Percentiles rank a stretch among this genome's conserved stretches.
phyloP scores from a whole-genome alignment of 1,284 basidiomycete species.

The Gomphus bonarii region DNA sequence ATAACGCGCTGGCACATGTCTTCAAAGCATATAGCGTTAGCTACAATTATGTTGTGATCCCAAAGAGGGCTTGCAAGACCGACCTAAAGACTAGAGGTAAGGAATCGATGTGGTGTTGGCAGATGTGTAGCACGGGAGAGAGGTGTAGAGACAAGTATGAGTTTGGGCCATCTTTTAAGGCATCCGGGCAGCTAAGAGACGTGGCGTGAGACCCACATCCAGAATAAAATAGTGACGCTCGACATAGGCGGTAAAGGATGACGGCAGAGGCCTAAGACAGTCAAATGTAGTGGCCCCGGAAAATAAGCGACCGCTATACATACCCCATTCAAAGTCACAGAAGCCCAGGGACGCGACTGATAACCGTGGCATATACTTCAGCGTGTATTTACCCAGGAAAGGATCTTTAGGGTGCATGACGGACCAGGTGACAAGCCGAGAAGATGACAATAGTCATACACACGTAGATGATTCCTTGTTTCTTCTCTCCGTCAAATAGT shows the following conservation, averaged over 20 bases:
- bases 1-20: constrained; percentile 7
- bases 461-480: not conserved
- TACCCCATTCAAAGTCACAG: not conserved
- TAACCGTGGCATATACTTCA: not conserved
- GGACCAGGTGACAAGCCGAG: not conserved
- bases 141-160: not conserved
- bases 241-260: not conserved
- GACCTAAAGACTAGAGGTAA: not conserved
- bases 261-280: not conserved
- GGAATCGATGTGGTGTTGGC: not conserved
- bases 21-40: not conserved
- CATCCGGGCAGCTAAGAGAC: not conserved
- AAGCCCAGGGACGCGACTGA: constrained; percentile 6
- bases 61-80: not conserved
- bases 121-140: not conserved
- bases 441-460: not conserved
- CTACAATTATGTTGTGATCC: too few relatives aligned
- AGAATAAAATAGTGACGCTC: not conserved
- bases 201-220: not conserved
- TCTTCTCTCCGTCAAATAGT: not conserved
- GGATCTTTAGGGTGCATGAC: not conserved
- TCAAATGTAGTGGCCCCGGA: not conserved
- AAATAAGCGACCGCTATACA: not conserved
- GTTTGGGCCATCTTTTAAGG: constrained; percentile 1
- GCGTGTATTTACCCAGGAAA: not conserved